A percentile compares a stretch with the other conserved stretches of the same genome.
Conservation (phyloP, 2,329 filamentous ascomycete genomes). For the Penicillium sp. region DNA sequence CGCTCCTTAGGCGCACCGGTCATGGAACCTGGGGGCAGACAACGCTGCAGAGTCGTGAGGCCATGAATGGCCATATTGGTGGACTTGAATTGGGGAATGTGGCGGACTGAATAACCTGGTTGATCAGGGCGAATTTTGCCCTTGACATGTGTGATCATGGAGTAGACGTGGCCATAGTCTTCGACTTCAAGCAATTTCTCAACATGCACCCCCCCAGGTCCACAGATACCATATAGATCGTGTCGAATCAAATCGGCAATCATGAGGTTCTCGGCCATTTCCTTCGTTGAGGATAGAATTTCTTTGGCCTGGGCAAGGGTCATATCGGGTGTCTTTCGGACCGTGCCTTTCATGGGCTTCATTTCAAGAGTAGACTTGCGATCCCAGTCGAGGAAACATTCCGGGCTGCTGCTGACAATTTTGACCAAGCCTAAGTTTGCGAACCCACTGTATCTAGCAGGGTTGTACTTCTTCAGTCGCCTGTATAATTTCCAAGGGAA, state of each 20-base stretch:
- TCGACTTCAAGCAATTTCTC: conserved; percentile 81
- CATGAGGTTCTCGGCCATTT: conserved; percentile 96
- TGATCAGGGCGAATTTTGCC: conserved; percentile 49
- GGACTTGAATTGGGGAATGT: conserved; percentile 31
- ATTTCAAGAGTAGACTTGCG: conserved; percentile 56
- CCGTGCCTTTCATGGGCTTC: conserved; percentile 94
- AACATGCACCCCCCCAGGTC: conserved; percentile 70
- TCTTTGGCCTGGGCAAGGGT: conserved; percentile 71
- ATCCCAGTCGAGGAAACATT: conserved; percentile 78
- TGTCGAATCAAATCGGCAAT: conserved; percentile 96
- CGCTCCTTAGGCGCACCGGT: conserved; percentile 94
- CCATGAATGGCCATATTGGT: conserved; percentile 49
- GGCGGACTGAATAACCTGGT: conserved; percentile 32
- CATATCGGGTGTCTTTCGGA: conserved; percentile 70
- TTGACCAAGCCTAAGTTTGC: conserved; percentile 69
- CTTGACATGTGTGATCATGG: conserved; percentile 86
- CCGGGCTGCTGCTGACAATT: conserved; percentile 80
- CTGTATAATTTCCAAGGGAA: conserved; percentile 72
- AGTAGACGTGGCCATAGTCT: conserved; percentile 86
- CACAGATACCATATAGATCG: conserved; percentile 83
- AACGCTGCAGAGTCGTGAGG: conserved; percentile 73
- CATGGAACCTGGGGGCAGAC: conserved; percentile 90
- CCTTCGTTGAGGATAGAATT: conserved; percentile 78
- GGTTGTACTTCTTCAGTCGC: conserved; percentile 68
- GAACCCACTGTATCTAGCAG: conserved; percentile 83